Conservation (phyloP, 352 stramenopile genomes). For the Aphanomyces euteiches region DNA sequence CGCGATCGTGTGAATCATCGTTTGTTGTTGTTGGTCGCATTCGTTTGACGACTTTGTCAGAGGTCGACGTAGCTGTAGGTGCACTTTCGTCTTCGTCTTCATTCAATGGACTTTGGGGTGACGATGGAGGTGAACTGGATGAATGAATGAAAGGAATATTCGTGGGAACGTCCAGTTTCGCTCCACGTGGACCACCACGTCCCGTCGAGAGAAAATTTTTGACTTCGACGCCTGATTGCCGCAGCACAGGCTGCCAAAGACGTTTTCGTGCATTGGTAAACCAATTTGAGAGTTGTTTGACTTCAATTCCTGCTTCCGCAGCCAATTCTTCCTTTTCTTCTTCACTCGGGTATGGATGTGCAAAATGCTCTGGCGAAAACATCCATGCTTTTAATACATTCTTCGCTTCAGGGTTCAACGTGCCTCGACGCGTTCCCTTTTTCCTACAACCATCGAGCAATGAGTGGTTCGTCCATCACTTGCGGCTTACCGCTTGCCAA, state of each 20-base stretch:
- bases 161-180: conserved; percentile 66
- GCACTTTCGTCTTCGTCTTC: conserved; percentile 31
- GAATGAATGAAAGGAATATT: conserved; percentile 44
- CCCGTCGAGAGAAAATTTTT: conserved; percentile 86
- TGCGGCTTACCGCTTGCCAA: conserved; percentile 38
- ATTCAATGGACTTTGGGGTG: conserved; percentile 32
- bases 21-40: conserved; percentile 10
- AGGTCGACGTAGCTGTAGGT: conserved; percentile 8
- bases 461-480: too few relatives aligned
- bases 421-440: conserved; percentile 76
- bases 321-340: conserved; percentile 85
- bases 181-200: conserved; percentile 64
- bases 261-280: conserved; percentile 87
- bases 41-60: conserved; percentile 28
- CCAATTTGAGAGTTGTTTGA: conserved; percentile 88
- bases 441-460: conserved; percentile 51
- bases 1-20: neutral
- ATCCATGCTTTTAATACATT: conserved; percentile 87
- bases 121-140: conserved; percentile 41
- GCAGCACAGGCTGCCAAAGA: conserved; percentile 79
- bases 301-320: conserved; percentile 72
- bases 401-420: conserved; percentile 78
- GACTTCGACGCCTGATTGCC: conserved; percentile 83
- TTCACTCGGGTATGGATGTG: conserved; percentile 82
- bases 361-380: conserved; percentile 86